Conservation (phyloP, 768 basidiomycete genomes). For the Boletellus emodensis region DNA sequence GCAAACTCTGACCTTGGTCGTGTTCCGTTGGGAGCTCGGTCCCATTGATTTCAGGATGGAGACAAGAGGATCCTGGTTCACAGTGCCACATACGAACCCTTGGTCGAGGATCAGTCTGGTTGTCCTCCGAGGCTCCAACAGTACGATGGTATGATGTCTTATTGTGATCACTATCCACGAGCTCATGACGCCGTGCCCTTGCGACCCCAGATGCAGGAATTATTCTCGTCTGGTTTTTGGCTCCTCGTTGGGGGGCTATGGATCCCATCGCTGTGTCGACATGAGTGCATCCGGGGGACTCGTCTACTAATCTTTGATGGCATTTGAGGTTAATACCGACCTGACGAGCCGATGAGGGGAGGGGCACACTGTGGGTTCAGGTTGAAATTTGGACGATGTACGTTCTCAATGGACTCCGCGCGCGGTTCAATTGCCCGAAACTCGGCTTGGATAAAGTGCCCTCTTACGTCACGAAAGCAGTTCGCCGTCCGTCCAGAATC, state of each 20-base stretch:
- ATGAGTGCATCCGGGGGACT: too few species aligned
- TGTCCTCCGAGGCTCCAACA: neutral
- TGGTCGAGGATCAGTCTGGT: too few species aligned
- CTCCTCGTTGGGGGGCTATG: too few species aligned
- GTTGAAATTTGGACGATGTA: neutral
- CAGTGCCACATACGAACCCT: slow-evolving; percentile 6
- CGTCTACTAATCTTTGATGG: too few species aligned
- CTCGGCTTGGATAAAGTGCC: neutral
- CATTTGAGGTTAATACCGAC: too few species aligned
- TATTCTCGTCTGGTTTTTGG: too few species aligned
- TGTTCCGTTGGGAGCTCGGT: neutral
- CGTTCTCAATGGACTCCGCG: neutral
- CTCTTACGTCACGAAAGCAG: slow-evolving; percentile 8
- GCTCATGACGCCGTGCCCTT: neutral
- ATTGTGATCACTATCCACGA: slow-evolving; percentile 6
- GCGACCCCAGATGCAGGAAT: neutral
- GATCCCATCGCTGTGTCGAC: too few species aligned
- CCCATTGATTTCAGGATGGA: neutral
- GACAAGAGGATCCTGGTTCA: neutral
- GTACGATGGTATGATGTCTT: neutral
- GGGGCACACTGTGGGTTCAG: neutral
- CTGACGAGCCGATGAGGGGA: too few species aligned
- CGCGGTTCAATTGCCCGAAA: neutral
- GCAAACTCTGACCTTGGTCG: neutral
- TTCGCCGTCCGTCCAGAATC: neutral